Base-by-base conservation (phyloP, 179 eudicot species). In the Spergularia azorica region DNA sequence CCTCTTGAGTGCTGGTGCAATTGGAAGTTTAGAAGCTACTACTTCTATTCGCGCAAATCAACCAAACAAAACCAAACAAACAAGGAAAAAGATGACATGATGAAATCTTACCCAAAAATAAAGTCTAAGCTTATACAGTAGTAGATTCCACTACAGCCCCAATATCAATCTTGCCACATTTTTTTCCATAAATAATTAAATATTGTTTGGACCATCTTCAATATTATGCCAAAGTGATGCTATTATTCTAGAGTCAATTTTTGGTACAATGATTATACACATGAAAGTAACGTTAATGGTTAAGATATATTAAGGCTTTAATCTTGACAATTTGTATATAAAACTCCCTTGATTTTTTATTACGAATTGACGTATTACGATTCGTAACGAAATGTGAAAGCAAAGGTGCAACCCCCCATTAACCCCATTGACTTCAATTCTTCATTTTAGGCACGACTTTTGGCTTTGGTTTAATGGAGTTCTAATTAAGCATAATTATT, bases 21-120 rank as follows among this genome's bases (percentile, higher is more conserved):
- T 26, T 26, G 32, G 32, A 26, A 26, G 32, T 26, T 26, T 26
- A 26, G 32, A 26, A 26, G 32, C 32, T 26, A 26, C 32, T 26
- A 26, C 32, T 26, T 26, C 32, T 26, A 26, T 63, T 63, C 0
- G 50, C 38, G 68, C n/a, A 38, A 64, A 64, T 64, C 68, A 67
- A 48, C 56, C 71, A 67, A 67, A 67, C 71, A 67, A 3, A 43
- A 67, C 12, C 56, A 67, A 36, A 67, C 55, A 48, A 66, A 21
- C 71, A 67, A 67, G 2, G 36, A 67, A 46, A 15, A 66, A 67
- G 15, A 20, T 13, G 56, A 8, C 2, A 67, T n/a, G 54, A 67
- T 46, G 2, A 67, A 46, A 56, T 17, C 26, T 67, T 67, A 14
- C 15, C 8, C 20, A 59, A 18, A 9, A 41, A 26, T 26, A 17